Evolutionary conservation across 345 rosid species (phyloP).

Genomic region (Firmiana major): DNA sequence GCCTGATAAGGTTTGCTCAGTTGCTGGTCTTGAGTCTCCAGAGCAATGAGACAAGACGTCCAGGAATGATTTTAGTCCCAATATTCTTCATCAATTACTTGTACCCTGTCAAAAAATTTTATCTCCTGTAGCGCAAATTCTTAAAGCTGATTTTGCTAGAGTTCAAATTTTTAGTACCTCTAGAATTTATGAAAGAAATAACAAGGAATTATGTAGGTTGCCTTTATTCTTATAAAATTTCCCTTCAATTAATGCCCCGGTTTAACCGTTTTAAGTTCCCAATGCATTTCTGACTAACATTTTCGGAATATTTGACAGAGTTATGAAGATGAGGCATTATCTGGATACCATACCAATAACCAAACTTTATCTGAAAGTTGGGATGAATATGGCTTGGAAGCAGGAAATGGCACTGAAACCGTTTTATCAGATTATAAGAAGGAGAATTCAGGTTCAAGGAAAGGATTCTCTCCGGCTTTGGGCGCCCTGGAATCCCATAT

Average conservation of each 20-base stretch:
- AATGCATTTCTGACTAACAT: background rate
- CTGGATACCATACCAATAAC: conserved; percentile 47
- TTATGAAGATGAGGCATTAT: conserved; percentile 67
- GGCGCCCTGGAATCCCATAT: conserved; percentile 38
- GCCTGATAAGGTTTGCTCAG: background rate
- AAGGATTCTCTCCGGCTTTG: conserved; percentile 40
- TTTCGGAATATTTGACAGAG: conserved; percentile 45
- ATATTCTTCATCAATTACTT: background rate
- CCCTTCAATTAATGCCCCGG: no score
- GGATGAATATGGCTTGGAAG: conserved; percentile 63
- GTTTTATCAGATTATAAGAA: conserved; percentile 52
- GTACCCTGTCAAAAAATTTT: background rate
- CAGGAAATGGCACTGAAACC: conserved; percentile 40
- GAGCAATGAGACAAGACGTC: background rate
- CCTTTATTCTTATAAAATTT: background rate
- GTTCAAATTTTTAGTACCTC: background rate
- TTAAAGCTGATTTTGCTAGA: background rate
- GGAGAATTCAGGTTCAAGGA: conserved; percentile 50
- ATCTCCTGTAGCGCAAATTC: background rate
- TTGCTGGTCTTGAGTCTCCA: background rate
- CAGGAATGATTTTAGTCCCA: background rate
- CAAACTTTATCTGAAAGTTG: conserved; percentile 57
- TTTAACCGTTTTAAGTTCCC: background rate
- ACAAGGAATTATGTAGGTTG: background rate
- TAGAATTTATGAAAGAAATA: background rate